Conservation (phyloP, 2,329 filamentous ascomycete species). For the Botryotinia calthae region DNA sequence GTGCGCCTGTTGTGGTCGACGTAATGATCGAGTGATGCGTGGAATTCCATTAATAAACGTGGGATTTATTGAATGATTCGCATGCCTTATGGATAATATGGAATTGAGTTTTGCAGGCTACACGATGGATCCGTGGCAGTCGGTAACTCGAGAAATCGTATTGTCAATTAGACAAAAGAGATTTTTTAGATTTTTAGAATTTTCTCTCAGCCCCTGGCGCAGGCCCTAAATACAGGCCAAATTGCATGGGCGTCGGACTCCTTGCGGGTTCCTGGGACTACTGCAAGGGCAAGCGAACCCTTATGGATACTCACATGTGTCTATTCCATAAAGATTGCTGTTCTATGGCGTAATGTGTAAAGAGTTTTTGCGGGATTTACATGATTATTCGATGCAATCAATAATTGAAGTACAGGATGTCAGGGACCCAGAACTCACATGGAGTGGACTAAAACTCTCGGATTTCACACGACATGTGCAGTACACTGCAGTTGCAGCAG, state of each 20-base stretch:
- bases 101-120: neutral
- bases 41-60: neutral
- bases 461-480: neutral
- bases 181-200: neutral
- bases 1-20: neutral
- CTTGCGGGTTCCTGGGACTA: conserved; percentile 15
- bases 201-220: neutral
- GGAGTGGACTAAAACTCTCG: neutral
- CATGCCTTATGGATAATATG: neutral
- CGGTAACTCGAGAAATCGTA: neutral
- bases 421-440: neutral
- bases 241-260: neutral
- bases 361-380: conserved; percentile 4
- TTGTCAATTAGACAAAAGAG: neutral
- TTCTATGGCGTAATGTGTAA: conserved; percentile 1
- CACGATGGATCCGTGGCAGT: conserved; percentile 4
- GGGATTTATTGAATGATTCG: neutral
- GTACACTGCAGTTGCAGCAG: neutral
- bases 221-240: neutral
- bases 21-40: neutral
- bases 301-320: conserved; percentile 1
- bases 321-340: neutral
- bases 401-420: neutral
- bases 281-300: conserved; percentile 17
- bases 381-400: neutral